phyloP scores from a whole-genome alignment of 2,329 filamentous ascomycete species.

The Scedosporium dehoogii region DNA sequence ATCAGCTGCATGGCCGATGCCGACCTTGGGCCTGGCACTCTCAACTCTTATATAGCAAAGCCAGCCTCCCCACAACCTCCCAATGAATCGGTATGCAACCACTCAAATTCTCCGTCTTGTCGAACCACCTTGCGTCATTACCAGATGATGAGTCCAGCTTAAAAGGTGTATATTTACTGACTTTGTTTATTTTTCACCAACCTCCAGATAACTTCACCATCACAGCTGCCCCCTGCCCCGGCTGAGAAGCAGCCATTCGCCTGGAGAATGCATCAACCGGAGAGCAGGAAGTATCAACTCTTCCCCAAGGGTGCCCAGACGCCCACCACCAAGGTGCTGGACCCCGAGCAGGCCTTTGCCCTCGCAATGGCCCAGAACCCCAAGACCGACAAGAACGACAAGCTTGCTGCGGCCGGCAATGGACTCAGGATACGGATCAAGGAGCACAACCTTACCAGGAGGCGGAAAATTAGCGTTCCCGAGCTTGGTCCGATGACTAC shows the following conservation, averaged over 20 bases:
- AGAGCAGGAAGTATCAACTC: constrained; percentile 46
- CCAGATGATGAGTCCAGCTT: background rate
- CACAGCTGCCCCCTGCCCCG: background rate
- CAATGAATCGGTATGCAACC: constrained; percentile 6
- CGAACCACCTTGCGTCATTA: constrained; percentile 1
- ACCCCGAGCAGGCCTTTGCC: constrained; percentile 39
- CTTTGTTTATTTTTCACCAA: background rate
- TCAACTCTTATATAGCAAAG: constrained; percentile 6
- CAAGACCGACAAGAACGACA: constrained; percentile 30
- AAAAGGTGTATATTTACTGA: background rate
- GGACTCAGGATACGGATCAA: constrained; percentile 44
- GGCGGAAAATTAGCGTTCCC: constrained; percentile 54
- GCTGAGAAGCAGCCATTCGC: constrained; percentile 7
- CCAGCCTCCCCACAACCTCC: constrained; percentile 7
- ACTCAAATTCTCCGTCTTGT: background rate
- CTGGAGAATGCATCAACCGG: constrained; percentile 8
- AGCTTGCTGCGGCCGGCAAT: constrained; percentile 23
- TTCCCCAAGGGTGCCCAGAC: constrained; percentile 45
- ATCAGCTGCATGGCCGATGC: constrained; percentile 7
- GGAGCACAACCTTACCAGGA: constrained; percentile 44
- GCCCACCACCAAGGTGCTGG: constrained; percentile 32
- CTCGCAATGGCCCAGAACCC: constrained; percentile 24
- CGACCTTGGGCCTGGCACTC: constrained; percentile 3
- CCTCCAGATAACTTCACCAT: constrained; percentile 4
- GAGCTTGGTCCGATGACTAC: constrained; percentile 60